Evolutionary conservation across 1,284 basidiomycete genomes (phyloP).

Genomic region (Ceratobasidium sp.): DNA sequence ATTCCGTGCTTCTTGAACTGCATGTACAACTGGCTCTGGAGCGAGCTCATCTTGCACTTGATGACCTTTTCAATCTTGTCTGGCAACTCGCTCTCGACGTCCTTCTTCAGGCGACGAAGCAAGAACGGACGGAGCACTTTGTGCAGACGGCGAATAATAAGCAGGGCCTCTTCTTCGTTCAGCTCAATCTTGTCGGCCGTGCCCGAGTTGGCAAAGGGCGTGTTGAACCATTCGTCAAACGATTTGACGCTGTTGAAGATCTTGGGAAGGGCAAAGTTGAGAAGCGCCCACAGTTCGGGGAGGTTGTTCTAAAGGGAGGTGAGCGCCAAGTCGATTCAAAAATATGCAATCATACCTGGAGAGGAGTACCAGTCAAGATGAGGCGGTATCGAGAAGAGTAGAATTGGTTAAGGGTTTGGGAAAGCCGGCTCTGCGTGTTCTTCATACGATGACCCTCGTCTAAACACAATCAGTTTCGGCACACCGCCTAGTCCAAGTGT

Average conservation of each 20-base stretch:
- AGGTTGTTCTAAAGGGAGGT: conserved; percentile 80
- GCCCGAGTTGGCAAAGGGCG: conserved; percentile 97
- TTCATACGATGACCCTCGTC: conserved; percentile 99
- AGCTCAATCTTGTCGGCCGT: conserved; percentile 97
- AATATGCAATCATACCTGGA: conserved; percentile 59
- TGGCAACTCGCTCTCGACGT: conserved; percentile 96
- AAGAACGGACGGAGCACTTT: conserved; percentile 99
- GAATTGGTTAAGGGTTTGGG: conserved; percentile 90
- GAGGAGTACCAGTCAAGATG: conserved; percentile 96
- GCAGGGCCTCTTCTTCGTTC: conserved; percentile 99
- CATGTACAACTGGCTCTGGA: conserved; percentile 96
- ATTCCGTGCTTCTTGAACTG: conserved; percentile 98
- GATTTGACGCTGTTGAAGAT: conserved; percentile 99
- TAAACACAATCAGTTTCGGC: conserved; percentile 44
- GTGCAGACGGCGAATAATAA: conserved; percentile 97
- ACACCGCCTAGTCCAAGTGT: not conserved
- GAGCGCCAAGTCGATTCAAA: not conserved
- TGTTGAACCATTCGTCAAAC: conserved; percentile 99
- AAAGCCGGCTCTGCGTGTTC: conserved; percentile 95
- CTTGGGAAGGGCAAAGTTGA: conserved; percentile 98
- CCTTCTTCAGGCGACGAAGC: conserved; percentile 95
- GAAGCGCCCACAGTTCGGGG: conserved; percentile 96
- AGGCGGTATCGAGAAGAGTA: conserved; percentile 94
- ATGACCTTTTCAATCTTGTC: conserved; percentile 99
- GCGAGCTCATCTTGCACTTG: conserved; percentile 94